Evolutionary conservation across 148 eudicot genomes (phyloP), one percentile per base, ranked within the genome.

Genomic region (Talinum fruticosum): DNA sequence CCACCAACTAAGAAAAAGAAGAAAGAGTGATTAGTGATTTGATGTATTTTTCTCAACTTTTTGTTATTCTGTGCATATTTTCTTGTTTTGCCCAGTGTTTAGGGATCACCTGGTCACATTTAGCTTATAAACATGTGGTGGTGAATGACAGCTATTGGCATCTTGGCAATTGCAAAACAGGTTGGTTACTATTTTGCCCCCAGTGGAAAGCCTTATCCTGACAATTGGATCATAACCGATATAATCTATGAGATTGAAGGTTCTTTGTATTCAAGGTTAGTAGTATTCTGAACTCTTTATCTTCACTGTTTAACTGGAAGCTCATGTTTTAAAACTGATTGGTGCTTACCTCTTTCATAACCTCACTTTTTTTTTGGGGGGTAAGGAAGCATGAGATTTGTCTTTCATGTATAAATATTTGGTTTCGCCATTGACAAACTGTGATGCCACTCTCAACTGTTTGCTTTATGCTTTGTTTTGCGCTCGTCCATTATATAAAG

Each of bases 191-290:
- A 96, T 87, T 90, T 91, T 80, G 99, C 99, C 64, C 99, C 97
- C 36, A 96, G 99, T 80, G 99, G 97, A 83, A 96, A 96, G 90
- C 94, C 99, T 79, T 96, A 96, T 75, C 99, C 99, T 76, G 99
- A 93, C 81, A 95, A 95, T 85, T 95, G 99, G 99, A 95, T 95
- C 73, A 84, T 91, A 81, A 95, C 99, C 81, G 99, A 95, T 87
- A 81, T 91, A 75, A 85, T 93, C 72, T 95, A 92, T 86, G 99
- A 95, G 89, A 66, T 86, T 82, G 97, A 95, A 87, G 99, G 99
- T 79, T 91, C 94, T 66, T 76, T 95, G 66, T 86, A 91, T 73
- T 88, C 99, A 77, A 91, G 99, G 99, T 93, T 83, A 74, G 84
- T 71, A 32, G 75, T 73, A 70, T 69, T 24, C 49, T 67, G 37